phyloP scores from a whole-genome alignment of 192 early-diverging fungal genomes.

The Funneliformis geosporum region DNA sequence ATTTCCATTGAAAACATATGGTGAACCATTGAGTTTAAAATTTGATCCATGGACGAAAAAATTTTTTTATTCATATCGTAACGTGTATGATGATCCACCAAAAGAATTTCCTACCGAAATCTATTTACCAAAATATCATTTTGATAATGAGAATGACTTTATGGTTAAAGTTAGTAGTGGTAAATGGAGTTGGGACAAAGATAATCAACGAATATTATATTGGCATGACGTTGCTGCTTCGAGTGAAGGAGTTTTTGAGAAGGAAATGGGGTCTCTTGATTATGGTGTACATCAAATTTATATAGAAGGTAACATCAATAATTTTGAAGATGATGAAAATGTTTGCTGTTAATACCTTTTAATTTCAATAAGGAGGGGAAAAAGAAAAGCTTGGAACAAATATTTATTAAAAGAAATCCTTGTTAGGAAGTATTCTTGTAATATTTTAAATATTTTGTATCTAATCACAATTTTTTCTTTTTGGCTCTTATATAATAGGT shows the following conservation, averaged over 20 bases:
- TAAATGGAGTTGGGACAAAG: constrained; percentile 34
- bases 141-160: constrained; percentile 40
- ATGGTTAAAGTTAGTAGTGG: constrained; percentile 38
- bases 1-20: constrained; percentile 42
- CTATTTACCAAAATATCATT: constrained; percentile 51
- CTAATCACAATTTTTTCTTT: neutral
- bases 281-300: neutral
- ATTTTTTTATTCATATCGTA: constrained; percentile 41
- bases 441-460: neutral
- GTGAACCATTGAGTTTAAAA: constrained; percentile 37
- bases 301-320: neutral
- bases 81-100: neutral
- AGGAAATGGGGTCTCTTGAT: neutral
- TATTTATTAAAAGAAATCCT: neutral
- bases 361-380: too few species aligned
- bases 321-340: neutral
- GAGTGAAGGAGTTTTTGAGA: too few species aligned
- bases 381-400: too few species aligned
- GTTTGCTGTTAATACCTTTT: neutral
- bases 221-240: constrained; percentile 36
- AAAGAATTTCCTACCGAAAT: constrained; percentile 43
- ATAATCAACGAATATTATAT: constrained; percentile 36
- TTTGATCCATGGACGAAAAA: constrained; percentile 39
- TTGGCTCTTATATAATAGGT: neutral
- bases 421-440: neutral